These are phyloP conservation scores for Ephemerocybe angulata DNA, from an alignment of 768 basidiomycete species.

Conservation along the genomic window DNA sequence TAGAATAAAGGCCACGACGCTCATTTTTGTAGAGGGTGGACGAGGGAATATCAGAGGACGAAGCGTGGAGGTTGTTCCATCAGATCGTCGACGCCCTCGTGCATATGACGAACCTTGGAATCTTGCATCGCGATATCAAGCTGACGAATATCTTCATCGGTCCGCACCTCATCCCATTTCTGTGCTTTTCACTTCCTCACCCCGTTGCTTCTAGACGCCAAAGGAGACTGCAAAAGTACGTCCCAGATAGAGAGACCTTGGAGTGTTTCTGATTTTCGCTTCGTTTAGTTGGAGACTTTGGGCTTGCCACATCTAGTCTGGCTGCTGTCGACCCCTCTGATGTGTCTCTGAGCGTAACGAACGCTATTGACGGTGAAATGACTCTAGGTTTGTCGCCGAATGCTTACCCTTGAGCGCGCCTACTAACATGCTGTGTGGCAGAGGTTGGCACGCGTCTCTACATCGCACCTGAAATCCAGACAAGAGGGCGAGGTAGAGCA, in stretches of 20 bases:
- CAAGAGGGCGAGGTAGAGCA: slow-evolving; percentile 41
- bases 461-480: slow-evolving; percentile 88
- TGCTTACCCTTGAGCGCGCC: neutral
- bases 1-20: too few relatives aligned
- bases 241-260: too few relatives aligned
- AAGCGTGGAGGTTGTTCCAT: slow-evolving; percentile 86
- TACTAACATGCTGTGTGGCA: slow-evolving; percentile 20
- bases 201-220: slow-evolving; percentile 64
- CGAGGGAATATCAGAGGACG: slow-evolving; percentile 77
- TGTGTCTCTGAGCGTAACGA: slow-evolving; percentile 42
- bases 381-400: slow-evolving; percentile 54
- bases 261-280: neutral
- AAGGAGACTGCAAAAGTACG: slow-evolving; percentile 77
- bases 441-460: slow-evolving; percentile 91
- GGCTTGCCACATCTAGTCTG: slow-evolving; percentile 79
- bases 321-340: slow-evolving; percentile 76
- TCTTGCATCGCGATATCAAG: slow-evolving; percentile 88
- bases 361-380: slow-evolving; percentile 63
- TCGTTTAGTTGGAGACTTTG: slow-evolving; percentile 82
- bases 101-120: slow-evolving; percentile 85
- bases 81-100: slow-evolving; percentile 88
- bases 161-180: slow-evolving; percentile 29
- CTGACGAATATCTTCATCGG: slow-evolving; percentile 93
- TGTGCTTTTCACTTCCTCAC: neutral
- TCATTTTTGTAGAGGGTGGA: slow-evolving; percentile 55